Evolutionary conservation across 306 rosid species (phyloP).

Genomic region (Prunus davidiana): DNA sequence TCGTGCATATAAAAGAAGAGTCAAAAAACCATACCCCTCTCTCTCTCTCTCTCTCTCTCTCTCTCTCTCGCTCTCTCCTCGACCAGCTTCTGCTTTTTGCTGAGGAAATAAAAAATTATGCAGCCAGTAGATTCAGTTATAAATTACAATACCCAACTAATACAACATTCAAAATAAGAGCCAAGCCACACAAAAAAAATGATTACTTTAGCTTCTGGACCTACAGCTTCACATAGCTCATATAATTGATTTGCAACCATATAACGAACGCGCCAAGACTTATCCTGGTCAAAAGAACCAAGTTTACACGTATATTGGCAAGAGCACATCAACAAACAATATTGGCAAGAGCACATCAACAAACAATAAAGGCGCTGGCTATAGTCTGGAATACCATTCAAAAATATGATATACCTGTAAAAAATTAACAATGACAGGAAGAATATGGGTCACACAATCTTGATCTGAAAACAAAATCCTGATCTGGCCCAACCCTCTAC

Average conservation of each 20-base stretch:
- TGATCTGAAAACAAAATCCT: conserved; percentile 12
- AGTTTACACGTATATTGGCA: conserved; percentile 7
- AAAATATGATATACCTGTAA: conserved; percentile 63
- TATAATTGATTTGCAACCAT: conserved; percentile 98
- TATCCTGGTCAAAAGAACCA: conserved; percentile 52
- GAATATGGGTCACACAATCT: conserved; percentile 91
- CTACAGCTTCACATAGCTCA: conserved; percentile 95
- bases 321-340: not conserved
- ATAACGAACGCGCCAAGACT: conserved; percentile 99
- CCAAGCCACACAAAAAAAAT: not conserved
- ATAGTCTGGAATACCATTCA: not conserved
- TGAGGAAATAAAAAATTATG: too few relatives aligned
- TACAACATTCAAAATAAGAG: not conserved
- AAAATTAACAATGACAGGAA: conserved; percentile 91
- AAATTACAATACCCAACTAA: not conserved
- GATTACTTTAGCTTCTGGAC: conserved; percentile 87
- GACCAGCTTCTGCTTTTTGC: not conserved
- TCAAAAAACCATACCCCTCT: not conserved
- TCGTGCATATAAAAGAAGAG: not conserved
- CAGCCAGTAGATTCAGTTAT: not conserved
- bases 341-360: not conserved
- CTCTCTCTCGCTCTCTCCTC: not conserved
- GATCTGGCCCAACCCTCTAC: conserved; percentile 85
- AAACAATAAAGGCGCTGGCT: not conserved
- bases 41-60: too few relatives aligned